Conservation (phyloP, 371 early-diverging fungal species). For the Chytridium lagenaria region DNA sequence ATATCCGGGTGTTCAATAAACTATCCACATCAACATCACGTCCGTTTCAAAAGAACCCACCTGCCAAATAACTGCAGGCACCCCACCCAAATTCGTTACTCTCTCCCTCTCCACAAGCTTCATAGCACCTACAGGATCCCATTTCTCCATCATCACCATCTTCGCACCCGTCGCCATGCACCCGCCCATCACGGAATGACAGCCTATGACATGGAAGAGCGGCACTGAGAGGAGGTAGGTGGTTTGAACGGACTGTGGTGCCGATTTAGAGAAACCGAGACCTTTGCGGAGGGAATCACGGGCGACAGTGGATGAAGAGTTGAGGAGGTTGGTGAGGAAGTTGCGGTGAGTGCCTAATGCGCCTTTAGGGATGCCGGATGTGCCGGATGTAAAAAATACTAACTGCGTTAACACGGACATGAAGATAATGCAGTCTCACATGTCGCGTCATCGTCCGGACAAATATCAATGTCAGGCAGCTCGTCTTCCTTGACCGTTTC, state of each 20-base stretch:
- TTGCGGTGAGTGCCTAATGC: constrained; percentile 28
- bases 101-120: constrained; percentile 31
- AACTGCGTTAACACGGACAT: too few relatives aligned
- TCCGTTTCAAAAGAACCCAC: background rate
- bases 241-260: background rate
- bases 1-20: constrained; percentile 30
- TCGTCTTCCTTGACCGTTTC: background rate
- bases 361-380: constrained; percentile 24
- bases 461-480: background rate
- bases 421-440: background rate
- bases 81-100: constrained; percentile 31
- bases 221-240: constrained; percentile 30
- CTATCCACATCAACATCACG: background rate
- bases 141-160: constrained; percentile 30
- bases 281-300: constrained; percentile 5
- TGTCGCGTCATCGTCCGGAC: constrained; percentile 5
- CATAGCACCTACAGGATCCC: constrained; percentile 28
- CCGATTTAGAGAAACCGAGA: constrained; percentile 13
- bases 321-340: constrained; percentile 13
- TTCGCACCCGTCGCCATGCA: constrained; percentile 20
- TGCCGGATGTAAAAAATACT: constrained; percentile 25
- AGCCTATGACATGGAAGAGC: constrained; percentile 37
- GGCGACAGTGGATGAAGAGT: background rate
- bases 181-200: constrained; percentile 8
- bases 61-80: constrained; percentile 34